Percentiles rank a stretch among this genome's conserved stretches.
phyloP scores from a whole-genome alignment of 78 protist species.

The Isochrysis galbana region DNA sequence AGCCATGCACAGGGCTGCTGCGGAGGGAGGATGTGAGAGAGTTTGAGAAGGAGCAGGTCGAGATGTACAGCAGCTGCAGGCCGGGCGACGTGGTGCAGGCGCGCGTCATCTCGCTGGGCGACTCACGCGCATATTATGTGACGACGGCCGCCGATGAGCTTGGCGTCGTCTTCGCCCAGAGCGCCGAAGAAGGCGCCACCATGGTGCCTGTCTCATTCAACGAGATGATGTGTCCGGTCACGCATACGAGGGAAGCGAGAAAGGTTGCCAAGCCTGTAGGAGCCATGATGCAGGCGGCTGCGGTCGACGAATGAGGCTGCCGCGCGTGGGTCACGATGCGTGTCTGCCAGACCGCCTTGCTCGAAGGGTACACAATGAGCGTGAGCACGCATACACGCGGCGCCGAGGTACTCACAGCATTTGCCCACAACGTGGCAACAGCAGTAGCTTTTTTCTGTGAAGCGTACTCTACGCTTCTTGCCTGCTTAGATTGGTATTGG shows the following conservation, averaged over 20 bases:
- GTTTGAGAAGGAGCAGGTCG: not conserved
- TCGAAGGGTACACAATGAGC: too few species aligned
- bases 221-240: constrained; percentile 80
- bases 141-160: constrained; percentile 81
- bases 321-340: too few species aligned
- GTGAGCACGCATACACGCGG: too few species aligned
- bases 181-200: constrained; percentile 60
- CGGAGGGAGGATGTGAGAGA: not conserved
- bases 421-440: too few species aligned
- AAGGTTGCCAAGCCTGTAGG: constrained; percentile 73
- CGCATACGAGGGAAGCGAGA: constrained; percentile 68
- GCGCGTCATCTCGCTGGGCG: constrained; percentile 75
- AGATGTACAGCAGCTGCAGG: not conserved
- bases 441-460: too few species aligned
- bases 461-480: too few species aligned
- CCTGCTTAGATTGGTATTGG: too few species aligned
- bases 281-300: too few species aligned
- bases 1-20: not conserved
- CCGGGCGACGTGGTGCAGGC: not conserved
- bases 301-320: too few species aligned
- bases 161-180: constrained; percentile 85
- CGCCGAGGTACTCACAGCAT: too few species aligned
- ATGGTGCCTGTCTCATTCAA: constrained; percentile 81
- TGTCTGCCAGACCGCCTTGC: too few species aligned
- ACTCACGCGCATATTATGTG: constrained; percentile 73